Evolutionary conservation across 495 filamentous ascomycete genomes (phyloP).

Genomic region (Podospora anserina): DNA sequence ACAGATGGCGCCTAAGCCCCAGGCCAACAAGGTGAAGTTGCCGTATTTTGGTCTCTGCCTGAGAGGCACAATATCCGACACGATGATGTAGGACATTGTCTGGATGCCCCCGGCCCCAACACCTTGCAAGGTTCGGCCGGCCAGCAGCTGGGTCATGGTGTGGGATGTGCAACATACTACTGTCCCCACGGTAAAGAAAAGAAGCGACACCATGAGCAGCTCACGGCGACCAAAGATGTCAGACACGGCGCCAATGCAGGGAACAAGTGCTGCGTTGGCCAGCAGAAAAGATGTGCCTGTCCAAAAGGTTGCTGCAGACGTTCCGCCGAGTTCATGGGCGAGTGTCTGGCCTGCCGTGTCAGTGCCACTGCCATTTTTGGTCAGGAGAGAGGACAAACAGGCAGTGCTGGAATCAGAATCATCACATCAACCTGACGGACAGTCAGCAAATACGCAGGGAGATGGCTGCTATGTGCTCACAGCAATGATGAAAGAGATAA

Average conservation of each 20-base stretch:
- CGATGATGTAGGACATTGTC: constrained; percentile 57
- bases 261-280: constrained; percentile 49
- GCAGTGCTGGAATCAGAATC: too few relatives aligned
- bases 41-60: constrained; percentile 46
- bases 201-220: constrained; percentile 48
- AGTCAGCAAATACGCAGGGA: too few relatives aligned
- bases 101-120: constrained; percentile 66
- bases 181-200: constrained; percentile 56
- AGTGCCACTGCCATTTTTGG: too few relatives aligned
- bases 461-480: too few relatives aligned
- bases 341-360: constrained; percentile 27
- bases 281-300: constrained; percentile 53
- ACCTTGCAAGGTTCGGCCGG: constrained; percentile 64
- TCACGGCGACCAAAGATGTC: constrained; percentile 48
- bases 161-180: constrained; percentile 55
- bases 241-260: constrained; percentile 46
- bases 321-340: constrained; percentile 46
- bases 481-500: too few relatives aligned
- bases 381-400: too few relatives aligned
- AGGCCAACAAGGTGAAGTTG: constrained; percentile 24
- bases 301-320: constrained; percentile 59
- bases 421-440: too few relatives aligned
- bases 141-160: constrained; percentile 57
- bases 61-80: constrained; percentile 61
- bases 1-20: constrained; percentile 61